Base-by-base conservation (phyloP, 2,329 filamentous ascomycete genomes). In the Botrytis fabae region DNA sequence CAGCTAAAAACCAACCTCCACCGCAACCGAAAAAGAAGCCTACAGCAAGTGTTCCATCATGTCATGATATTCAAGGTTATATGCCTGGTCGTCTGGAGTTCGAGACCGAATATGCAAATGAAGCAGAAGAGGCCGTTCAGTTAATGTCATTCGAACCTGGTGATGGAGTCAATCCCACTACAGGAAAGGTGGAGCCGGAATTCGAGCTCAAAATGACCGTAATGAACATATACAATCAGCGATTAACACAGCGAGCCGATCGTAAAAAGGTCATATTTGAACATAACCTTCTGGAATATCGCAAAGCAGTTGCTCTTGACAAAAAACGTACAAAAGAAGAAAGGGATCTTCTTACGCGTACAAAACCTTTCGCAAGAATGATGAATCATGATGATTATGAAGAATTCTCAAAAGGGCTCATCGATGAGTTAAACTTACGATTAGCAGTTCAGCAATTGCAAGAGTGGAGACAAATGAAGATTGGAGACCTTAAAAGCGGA, bases 61-160 rank as follows among this genome's bases (percentile, higher is more conserved):
- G 96, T 82, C 96, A 99, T 84, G 96, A 99, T 83, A 96, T 99
- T 54, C 94, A 98, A 82, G 96, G 96, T 4, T 99, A 97, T 82
- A 99, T 99, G 96, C 96, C 96, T 4, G 96, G 96, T 62, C 94
- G 96, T 59, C 83, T 99, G 76, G 96, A 99, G 80, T 99, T 99
- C 76, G 96, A 99, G 85, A 98, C 93, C 0, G 96, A 99, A 79
- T 96, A 97, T 81, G 93, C 95, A 80, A 99, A 99, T 79, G 96
- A 99, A 79, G 96, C 96, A 0, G 96, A 99, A 84, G 97, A 98
- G 83, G 95, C 95, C 0, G 96, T 99, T 2, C 96, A 99, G 81
- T 91, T 97, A 76, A 98, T 99, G 95, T 93, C 97, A 76, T 99
- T 99, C 79, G 95, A 98, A 73, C 95, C 96, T 0, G 96, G 96